Evolutionary conservation across 2,329 filamentous ascomycete species (phyloP).

Genomic region (Fonsecaea nubica): DNA sequence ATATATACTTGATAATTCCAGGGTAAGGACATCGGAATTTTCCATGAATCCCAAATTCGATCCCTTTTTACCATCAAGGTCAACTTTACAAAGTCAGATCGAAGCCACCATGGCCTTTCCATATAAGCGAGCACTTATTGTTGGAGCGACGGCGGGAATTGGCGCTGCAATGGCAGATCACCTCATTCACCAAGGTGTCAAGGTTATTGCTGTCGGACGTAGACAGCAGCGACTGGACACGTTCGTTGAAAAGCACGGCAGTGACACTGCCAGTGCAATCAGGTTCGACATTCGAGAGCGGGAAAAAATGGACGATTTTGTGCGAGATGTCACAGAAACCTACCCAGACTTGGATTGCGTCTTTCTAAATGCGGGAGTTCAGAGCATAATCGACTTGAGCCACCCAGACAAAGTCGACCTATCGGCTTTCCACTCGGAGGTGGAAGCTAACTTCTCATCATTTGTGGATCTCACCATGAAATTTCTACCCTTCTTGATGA

Average conservation of each 20-base stretch:
- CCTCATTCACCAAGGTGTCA: slow-evolving; percentile 56
- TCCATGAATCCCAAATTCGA: neutral
- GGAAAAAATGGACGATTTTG: slow-evolving; percentile 52
- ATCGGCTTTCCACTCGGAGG: slow-evolving; percentile 49
- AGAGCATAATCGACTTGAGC: slow-evolving; percentile 57
- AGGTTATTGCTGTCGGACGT: slow-evolving; percentile 64
- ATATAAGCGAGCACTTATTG: slow-evolving; percentile 63
- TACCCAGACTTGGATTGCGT: slow-evolving; percentile 63
- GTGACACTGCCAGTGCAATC: slow-evolving; percentile 50
- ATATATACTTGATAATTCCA: neutral
- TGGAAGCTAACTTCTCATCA: slow-evolving; percentile 58
- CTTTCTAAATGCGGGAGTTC: slow-evolving; percentile 64
- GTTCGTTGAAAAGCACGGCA: slow-evolving; percentile 55
- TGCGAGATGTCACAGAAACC: slow-evolving; percentile 44
- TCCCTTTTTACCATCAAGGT: neutral
- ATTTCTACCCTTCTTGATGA: slow-evolving; percentile 55
- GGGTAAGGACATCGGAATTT: neutral
- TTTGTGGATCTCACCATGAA: slow-evolving; percentile 54
- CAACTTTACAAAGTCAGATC: neutral
- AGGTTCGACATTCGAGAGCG: slow-evolving; percentile 58
- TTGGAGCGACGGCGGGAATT: slow-evolving; percentile 64
- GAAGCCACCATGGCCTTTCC: slow-evolving; percentile 56
- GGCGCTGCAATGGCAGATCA: slow-evolving; percentile 57
- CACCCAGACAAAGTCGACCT: slow-evolving; percentile 55
- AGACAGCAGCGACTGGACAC: slow-evolving; percentile 59